These are phyloP conservation scores for Linum tenue DNA, from an alignment of 345 rosid genomes.

Conservation along the genomic window DNA sequence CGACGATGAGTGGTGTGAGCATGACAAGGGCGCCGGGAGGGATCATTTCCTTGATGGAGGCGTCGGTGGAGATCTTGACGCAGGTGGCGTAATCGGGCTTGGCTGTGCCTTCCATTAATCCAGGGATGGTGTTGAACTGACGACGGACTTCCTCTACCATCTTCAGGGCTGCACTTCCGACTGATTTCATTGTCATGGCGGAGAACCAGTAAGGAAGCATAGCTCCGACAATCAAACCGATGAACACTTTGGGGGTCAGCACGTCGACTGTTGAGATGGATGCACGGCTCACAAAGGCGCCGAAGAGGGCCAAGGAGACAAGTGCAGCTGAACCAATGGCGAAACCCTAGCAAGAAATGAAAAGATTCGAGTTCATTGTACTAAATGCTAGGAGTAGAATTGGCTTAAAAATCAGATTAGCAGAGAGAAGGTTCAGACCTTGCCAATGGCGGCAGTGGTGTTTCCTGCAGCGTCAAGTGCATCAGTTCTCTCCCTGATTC, in stretches of 20 bases:
- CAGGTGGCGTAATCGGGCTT: slow-evolving; percentile 65
- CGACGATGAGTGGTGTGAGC: slow-evolving; percentile 52
- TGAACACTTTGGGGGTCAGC: slow-evolving; percentile 60
- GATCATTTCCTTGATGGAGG: slow-evolving; percentile 57
- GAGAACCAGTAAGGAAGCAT: slow-evolving; percentile 80
- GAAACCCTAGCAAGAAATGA: slow-evolving; percentile 36
- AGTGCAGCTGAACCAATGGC: slow-evolving; percentile 74
- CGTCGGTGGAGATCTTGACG: slow-evolving; percentile 68
- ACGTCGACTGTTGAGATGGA: slow-evolving; percentile 50
- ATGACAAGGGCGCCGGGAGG: slow-evolving; percentile 67
- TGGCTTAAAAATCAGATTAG: not conserved
- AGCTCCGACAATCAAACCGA: slow-evolving; percentile 55
- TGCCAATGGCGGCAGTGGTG: slow-evolving; percentile 73
- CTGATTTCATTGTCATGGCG: slow-evolving; percentile 73
- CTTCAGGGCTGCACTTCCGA: slow-evolving; percentile 61
- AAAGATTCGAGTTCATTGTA: not conserved
- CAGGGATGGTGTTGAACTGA: slow-evolving; percentile 65
- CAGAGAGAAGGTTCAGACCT: slow-evolving; percentile 21
- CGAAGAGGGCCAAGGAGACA: slow-evolving; percentile 58
- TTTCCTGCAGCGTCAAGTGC: slow-evolving; percentile 68
- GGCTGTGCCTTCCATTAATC: slow-evolving; percentile 52
- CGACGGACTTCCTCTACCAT: slow-evolving; percentile 75
- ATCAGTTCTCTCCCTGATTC: slow-evolving; percentile 50
- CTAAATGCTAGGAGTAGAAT: not conserved
- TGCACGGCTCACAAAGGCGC: slow-evolving; percentile 64